These are phyloP conservation scores for Agaricus bisporus DNA, from an alignment of 768 basidiomycete species.

Conservation along the genomic window DNA sequence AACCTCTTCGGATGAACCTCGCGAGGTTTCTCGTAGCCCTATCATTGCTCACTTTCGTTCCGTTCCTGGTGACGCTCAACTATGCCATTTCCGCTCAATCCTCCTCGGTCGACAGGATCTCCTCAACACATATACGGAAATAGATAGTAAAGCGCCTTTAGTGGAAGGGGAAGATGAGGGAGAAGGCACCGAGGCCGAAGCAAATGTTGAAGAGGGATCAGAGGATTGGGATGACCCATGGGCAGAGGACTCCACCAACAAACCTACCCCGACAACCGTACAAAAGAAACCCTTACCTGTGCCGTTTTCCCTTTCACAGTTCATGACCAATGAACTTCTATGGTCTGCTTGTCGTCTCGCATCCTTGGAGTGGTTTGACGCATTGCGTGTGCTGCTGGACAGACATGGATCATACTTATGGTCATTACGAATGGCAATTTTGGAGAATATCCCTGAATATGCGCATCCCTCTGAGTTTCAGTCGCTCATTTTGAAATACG, in stretches of 20 bases:
- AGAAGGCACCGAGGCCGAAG: conserved; percentile 32
- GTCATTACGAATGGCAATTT: conserved; percentile 63
- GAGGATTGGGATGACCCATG: conserved; percentile 82
- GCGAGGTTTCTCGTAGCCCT: conserved; percentile 12
- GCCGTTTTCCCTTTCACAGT: conserved; percentile 48
- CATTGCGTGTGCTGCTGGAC: conserved; percentile 50
- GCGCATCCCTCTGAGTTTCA: conserved; percentile 55
- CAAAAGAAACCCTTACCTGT: conserved; percentile 28
- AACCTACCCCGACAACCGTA: conserved; percentile 25
- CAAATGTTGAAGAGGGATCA: conserved; percentile 25
- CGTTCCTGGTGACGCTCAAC: conserved; percentile 53
- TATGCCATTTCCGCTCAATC: conserved; percentile 59
- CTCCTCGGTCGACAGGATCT: conserved; percentile 66
- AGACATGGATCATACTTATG: conserved; percentile 56
- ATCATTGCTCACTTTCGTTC: conserved; percentile 51
- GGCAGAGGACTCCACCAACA: conserved; percentile 39
- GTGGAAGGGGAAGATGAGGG: conserved; percentile 13
- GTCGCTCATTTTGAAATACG: conserved; percentile 58
- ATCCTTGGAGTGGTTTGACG: conserved; percentile 48
- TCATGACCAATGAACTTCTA: conserved; percentile 55
- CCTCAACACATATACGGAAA: conserved; percentile 66
- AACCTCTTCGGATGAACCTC: conserved; percentile 2
- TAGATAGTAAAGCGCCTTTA: conserved; percentile 38
- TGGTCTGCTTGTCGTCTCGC: conserved; percentile 63
- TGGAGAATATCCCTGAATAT: conserved; percentile 73